Percentiles rank a stretch among this genome's conserved stretches.
phyloP scores from a whole-genome alignment of 1,284 basidiomycete species.

The Puccinia horiana region DNA sequence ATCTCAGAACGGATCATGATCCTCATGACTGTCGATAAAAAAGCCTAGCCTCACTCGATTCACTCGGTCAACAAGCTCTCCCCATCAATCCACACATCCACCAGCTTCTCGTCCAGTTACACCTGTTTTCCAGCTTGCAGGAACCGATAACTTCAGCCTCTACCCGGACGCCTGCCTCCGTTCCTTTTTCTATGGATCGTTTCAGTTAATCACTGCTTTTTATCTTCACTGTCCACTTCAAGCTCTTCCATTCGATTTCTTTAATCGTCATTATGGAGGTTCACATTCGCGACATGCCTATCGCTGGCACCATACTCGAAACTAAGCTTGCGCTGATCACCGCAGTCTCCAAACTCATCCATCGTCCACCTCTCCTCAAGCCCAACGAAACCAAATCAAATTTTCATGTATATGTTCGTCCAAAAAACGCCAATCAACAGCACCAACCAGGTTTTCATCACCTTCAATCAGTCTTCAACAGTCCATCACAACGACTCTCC shows the following conservation, averaged over 20 bases:
- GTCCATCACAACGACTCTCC: background rate
- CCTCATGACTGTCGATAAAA: too few species aligned
- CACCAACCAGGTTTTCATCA: background rate
- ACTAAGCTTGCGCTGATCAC: slow-evolving; percentile 9
- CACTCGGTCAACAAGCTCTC: too few species aligned
- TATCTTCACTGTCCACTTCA: background rate
- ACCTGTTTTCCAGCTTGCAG: too few species aligned
- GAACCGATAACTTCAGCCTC: too few species aligned
- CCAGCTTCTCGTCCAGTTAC: too few species aligned
- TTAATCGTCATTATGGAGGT: background rate
- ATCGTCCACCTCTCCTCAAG: background rate
- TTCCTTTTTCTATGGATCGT: background rate
- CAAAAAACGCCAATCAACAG: background rate
- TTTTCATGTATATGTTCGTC: slow-evolving; percentile 8
- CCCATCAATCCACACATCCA: too few species aligned
- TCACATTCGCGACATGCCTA: background rate
- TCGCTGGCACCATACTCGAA: slow-evolving; percentile 2
- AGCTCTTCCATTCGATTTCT: background rate
- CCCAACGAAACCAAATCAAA: slow-evolving; percentile 18
- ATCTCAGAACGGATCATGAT: too few species aligned
- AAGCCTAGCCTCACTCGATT: too few species aligned
- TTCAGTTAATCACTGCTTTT: background rate
- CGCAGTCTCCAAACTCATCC: background rate
- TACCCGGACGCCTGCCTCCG: too few species aligned
- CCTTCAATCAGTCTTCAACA: background rate